Evolutionary conservation across 176 grass and related monocot genomes (phyloP).

Genomic region (Alopecurus myosuroides): DNA sequence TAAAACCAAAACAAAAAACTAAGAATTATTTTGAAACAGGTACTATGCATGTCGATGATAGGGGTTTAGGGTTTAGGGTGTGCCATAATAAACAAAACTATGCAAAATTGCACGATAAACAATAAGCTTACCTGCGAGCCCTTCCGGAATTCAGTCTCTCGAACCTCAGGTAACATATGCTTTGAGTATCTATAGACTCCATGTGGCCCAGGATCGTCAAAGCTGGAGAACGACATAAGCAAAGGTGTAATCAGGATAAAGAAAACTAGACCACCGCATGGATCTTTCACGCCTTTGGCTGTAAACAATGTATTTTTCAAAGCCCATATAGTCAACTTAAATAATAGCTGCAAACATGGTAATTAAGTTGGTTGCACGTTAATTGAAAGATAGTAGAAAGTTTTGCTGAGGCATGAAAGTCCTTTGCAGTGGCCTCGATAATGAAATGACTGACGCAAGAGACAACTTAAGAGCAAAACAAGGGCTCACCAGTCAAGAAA

Average conservation of each 20-base stretch:
- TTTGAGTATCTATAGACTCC: conserved; percentile 89
- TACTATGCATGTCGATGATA: background rate
- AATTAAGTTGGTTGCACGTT: background rate
- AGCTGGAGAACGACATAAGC: conserved; percentile 40
- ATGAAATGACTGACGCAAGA: background rate
- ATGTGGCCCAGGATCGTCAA: conserved; percentile 95
- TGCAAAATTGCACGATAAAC: background rate
- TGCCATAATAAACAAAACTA: background rate
- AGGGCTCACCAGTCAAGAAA: conserved; percentile 78
- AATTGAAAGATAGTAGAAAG: background rate
- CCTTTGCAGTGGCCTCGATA: background rate
- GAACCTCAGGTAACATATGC: conserved; percentile 81
- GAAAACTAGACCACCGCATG: conserved; percentile 47
- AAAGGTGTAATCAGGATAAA: background rate
- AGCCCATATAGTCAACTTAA: conserved; percentile 34
- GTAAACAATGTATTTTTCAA: conserved; percentile 48
- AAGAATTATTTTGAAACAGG: background rate
- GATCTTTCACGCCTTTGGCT: conserved; percentile 20
- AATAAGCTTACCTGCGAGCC: conserved; percentile 76
- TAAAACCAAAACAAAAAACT: conserved; percentile 46
- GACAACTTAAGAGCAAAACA: conserved; percentile 22
- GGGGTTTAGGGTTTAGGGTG: no score
- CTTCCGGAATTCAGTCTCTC: conserved; percentile 77
- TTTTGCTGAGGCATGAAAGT: background rate
- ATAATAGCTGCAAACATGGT: background rate